These are phyloP conservation scores for Panaeolus cyanescens DNA, from an alignment of 768 basidiomycete species.

Conservation along the genomic window DNA sequence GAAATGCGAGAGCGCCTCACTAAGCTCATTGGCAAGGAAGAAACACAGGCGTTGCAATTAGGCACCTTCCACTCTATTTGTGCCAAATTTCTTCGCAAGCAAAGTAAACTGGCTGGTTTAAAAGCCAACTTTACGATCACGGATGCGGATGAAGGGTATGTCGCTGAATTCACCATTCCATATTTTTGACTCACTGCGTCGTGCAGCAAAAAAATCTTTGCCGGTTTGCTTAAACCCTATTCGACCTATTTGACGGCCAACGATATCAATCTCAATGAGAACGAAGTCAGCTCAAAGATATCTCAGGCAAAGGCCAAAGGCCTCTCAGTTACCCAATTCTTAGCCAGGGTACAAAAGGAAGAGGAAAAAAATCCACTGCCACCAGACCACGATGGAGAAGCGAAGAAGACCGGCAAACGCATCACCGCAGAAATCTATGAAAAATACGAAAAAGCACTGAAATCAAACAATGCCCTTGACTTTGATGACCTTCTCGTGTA, in stretches of 20 bases:
- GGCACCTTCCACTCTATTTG: slow-evolving; percentile 84
- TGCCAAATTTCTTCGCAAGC: slow-evolving; percentile 68
- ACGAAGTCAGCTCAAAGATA: slow-evolving; percentile 57
- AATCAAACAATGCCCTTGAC: slow-evolving; percentile 71
- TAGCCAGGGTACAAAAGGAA: slow-evolving; percentile 22
- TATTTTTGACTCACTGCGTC: slow-evolving; percentile 6
- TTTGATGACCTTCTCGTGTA: slow-evolving; percentile 85
- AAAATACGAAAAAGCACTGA: slow-evolving; percentile 65
- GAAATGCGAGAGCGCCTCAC: slow-evolving; percentile 79
- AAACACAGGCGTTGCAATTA: slow-evolving; percentile 56
- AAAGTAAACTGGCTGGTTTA: slow-evolving; percentile 58
- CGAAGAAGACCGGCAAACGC: slow-evolving; percentile 29
- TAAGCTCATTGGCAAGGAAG: slow-evolving; percentile 64
- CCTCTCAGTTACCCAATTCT: slow-evolving; percentile 50
- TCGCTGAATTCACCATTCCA: background rate
- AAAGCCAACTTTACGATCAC: slow-evolving; percentile 80
- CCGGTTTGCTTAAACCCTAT: slow-evolving; percentile 57
- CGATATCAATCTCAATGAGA: slow-evolving; percentile 56
- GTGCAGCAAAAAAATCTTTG: slow-evolving; percentile 68
- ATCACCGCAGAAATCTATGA: slow-evolving; percentile 57
- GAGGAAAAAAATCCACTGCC: slow-evolving; percentile 7
- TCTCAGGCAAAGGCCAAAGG: slow-evolving; percentile 78
- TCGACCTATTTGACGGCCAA: slow-evolving; percentile 45
- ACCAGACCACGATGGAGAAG: slow-evolving; percentile 10
- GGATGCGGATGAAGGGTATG: slow-evolving; percentile 78